phyloP scores from a whole-genome alignment of 2,329 filamentous ascomycete genomes.

The Chalara sp. region DNA sequence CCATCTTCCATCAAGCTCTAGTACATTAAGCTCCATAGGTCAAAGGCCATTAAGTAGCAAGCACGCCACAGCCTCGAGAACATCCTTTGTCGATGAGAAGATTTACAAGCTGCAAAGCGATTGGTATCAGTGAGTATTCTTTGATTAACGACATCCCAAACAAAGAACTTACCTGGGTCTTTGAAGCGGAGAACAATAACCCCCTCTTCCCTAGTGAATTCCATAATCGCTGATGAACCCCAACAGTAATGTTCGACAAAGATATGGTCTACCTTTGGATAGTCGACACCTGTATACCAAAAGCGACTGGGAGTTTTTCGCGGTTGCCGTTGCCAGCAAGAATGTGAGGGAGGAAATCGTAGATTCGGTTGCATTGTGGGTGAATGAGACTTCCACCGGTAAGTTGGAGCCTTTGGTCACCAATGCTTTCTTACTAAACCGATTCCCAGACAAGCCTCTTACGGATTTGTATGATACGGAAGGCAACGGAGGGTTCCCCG shows the following conservation, averaged over 20 bases:
- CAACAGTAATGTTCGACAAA: constrained; percentile 57
- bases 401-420: constrained; percentile 17
- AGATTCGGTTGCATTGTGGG: constrained; percentile 67
- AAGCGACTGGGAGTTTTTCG: constrained; percentile 88
- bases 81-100: constrained; percentile 62
- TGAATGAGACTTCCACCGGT: constrained; percentile 73
- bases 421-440: too few relatives aligned
- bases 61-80: constrained; percentile 20
- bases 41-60: constrained; percentile 21
- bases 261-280: constrained; percentile 77
- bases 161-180: too few relatives aligned
- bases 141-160: too few relatives aligned
- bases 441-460: constrained; percentile 55
- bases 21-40: constrained; percentile 14
- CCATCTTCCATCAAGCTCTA: constrained; percentile 41
- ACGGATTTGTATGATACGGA: constrained; percentile 82
- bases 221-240: too few relatives aligned
- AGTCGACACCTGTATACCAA: constrained; percentile 79
- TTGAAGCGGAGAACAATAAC: too few relatives aligned
- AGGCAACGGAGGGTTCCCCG: constrained; percentile 67
- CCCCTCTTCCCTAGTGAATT: too few relatives aligned
- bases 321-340: constrained; percentile 68
- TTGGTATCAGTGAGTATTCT: constrained; percentile 55
- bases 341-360: constrained; percentile 65
- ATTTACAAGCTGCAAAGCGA: constrained; percentile 74